These are phyloP conservation scores for Tricholoma terreum DNA, from an alignment of 768 basidiomycete species.

Conservation along the genomic window DNA sequence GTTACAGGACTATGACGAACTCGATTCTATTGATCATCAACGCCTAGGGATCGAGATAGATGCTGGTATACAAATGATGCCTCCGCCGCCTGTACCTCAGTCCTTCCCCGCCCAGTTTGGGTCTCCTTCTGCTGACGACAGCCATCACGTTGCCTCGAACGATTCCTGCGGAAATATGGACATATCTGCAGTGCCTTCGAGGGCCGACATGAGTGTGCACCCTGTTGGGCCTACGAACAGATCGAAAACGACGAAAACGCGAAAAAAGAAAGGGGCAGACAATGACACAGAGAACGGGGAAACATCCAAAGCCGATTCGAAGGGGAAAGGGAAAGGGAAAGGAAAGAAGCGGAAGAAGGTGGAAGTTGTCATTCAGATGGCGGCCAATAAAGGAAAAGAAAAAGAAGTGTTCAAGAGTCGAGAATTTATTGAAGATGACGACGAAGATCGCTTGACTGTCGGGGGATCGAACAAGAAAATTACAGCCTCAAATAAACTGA, in stretches of 20 bases:
- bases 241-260: conserved; percentile 8
- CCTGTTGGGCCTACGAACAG: not conserved
- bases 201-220: not conserved
- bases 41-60: conserved; percentile 1
- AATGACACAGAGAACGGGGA: conserved; percentile 2
- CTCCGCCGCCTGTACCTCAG: conserved; percentile 28
- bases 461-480: conserved; percentile 1
- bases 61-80: conserved; percentile 8
- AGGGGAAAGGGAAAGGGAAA: conserved; percentile 21
- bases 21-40: conserved; percentile 16
- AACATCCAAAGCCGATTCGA: conserved; percentile 12
- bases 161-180: not conserved
- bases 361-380: conserved; percentile 11
- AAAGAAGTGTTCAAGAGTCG: conserved; percentile 39
- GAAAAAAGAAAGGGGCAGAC: conserved; percentile 15
- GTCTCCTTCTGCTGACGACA: conserved; percentile 22
- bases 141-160: not conserved
- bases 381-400: conserved; percentile 25
- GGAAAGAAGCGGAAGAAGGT: conserved; percentile 25
- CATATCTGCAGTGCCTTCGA: not conserved
- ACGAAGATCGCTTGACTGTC: conserved; percentile 18
- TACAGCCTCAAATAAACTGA: conserved; percentile 4
- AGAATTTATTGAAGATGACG: conserved; percentile 38
- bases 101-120: conserved; percentile 49
- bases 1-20: conserved; percentile 26